phyloP scores from a whole-genome alignment of 2,329 filamentous ascomycete species.

The Cryphonectria radicalis region DNA sequence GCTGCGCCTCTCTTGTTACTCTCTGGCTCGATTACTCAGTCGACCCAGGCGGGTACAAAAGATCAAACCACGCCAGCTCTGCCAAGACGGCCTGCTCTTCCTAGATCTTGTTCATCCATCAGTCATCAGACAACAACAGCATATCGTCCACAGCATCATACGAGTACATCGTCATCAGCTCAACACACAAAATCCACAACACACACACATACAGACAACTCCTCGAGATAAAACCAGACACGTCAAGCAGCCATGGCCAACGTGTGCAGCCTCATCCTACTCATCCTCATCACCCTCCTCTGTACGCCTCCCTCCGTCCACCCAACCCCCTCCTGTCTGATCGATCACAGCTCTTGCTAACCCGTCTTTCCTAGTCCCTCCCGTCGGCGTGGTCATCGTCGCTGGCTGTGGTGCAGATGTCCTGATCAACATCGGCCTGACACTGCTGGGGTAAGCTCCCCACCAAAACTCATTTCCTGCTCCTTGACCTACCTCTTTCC shows the following conservation, averaged over 20 bases:
- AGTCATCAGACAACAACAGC: background rate
- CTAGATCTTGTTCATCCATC: background rate
- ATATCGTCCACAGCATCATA: background rate
- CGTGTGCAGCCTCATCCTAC: constrained; percentile 22
- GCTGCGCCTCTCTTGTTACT: background rate
- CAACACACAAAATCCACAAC: background rate
- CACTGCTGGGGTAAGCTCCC: constrained; percentile 60
- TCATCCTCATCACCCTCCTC: constrained; percentile 28
- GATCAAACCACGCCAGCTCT: background rate
- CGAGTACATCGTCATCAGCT: background rate
- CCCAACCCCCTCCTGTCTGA: background rate
- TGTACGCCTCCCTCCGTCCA: constrained; percentile 12
- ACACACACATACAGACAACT: background rate
- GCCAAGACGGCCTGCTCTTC: background rate
- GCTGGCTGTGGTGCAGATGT: constrained; percentile 69
- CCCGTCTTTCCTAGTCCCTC: constrained; percentile 56
- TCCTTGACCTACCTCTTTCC: background rate
- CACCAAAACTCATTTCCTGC: background rate
- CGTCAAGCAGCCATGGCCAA: constrained; percentile 21
- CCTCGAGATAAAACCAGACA: background rate
- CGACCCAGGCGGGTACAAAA: constrained; percentile 1
- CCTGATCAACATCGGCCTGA: constrained; percentile 69
- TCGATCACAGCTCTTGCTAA: constrained; percentile 3
- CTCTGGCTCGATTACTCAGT: background rate
- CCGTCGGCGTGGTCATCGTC: constrained; percentile 65